Percentiles rank a stretch among this genome's conserved stretches.
phyloP scores from a whole-genome alignment of 1,139 yeast species.

The Nakaseomyces sp. region DNA sequence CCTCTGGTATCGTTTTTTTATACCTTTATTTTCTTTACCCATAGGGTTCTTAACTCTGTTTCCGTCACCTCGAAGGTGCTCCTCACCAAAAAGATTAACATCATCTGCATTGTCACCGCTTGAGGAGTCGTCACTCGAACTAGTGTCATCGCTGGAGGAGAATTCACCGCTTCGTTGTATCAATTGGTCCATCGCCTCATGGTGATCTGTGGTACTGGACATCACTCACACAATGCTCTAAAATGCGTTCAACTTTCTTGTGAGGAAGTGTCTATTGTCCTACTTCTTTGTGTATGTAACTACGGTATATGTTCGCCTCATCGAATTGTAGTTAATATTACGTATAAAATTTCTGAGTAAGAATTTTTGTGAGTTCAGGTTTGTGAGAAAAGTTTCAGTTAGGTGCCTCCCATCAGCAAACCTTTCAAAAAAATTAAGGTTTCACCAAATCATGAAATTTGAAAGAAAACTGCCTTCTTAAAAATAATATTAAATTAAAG shows the following conservation, averaged over 20 bases:
- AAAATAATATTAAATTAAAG: too few species aligned
- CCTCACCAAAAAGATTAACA: background rate
- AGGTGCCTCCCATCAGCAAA: too few species aligned
- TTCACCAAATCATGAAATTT: background rate
- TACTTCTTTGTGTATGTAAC: too few species aligned
- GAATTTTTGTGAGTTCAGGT: background rate
- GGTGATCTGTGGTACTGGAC: too few species aligned
- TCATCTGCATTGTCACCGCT: constrained; percentile 2
- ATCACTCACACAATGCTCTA: too few species aligned
- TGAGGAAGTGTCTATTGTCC: too few species aligned
- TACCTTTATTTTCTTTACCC: background rate
- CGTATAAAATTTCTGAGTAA: too few species aligned
- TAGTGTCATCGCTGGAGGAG: background rate
- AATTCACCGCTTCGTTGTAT: background rate
- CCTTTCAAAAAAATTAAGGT: background rate
- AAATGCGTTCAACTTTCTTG: too few species aligned
- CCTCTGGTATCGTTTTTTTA: background rate
- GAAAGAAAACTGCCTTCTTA: too few species aligned
- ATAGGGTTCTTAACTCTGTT: background rate
- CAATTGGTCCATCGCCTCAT: constrained; percentile 2
- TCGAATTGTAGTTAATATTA: too few species aligned
- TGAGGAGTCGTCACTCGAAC: background rate
- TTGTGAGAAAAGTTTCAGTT: too few species aligned
- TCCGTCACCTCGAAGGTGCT: background rate
- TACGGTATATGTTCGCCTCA: too few species aligned